Base-by-base conservation (phyloP, 2,329 filamentous ascomycete species). In the Curvularia verruculosa region DNA sequence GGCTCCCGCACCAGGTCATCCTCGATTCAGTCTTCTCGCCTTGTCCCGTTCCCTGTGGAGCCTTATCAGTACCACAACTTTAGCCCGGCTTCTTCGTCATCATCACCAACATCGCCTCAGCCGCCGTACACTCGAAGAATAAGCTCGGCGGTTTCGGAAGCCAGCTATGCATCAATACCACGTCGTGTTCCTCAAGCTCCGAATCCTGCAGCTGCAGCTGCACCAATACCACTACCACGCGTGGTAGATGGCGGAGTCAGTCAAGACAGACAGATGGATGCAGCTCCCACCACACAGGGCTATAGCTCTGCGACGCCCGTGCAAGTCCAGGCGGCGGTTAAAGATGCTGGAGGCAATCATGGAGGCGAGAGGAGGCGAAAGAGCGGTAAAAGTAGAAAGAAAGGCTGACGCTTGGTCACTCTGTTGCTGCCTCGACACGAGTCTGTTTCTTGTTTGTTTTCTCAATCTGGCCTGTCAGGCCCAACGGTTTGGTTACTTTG, bases 171-270 rank as follows among this genome's bases (percentile, higher is more conserved):
- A 15, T 56, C 66, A 6, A 65, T 77, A 54, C 71, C 75, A 24
- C 72, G 75, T 28, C 73, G 75, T 39, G 69, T 76, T n/a, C 75
- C 76, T 23, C 69, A 73, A 10, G 68, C 74, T 2, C 50, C 74
- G 12, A 49, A 74, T 13, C 68, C 74, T 3, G 56, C 52, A 24
- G 23, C 53, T 31, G 29, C 29, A 31, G 5, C 29, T 23, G 39
- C 53, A 28, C 29, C 53, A 15, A 41, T 37, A 13, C 41, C 49
- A 2, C 26, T 53, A 10, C 69, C 68, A 49, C 65, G 62, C 43
- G 53, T 61, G 26, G 48, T 52, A 45, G 53, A 52, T 47, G 49
- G 56, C n/a, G 39, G 61, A 53, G 43, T 50, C 56, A 40, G 58
- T 31, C 63, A 65, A 34, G 56, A 56, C 40, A 68, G 64, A 45